These are phyloP conservation scores for Amylocarpus encephaloides DNA, from an alignment of 2,329 filamentous ascomycete genomes.

Conservation along the genomic window DNA sequence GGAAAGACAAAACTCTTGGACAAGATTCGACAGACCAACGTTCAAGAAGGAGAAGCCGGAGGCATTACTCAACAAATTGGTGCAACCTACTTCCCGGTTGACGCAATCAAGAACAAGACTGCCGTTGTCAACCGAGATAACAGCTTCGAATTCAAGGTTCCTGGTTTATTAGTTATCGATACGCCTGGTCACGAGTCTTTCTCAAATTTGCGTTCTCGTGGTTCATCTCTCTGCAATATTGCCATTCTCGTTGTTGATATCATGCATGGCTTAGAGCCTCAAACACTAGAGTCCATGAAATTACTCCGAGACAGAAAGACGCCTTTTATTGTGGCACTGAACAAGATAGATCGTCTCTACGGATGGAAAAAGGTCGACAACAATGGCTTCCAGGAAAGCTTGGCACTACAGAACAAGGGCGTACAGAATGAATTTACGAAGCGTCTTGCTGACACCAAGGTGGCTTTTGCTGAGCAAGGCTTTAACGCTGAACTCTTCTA, in stretches of 20 bases:
- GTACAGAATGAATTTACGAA: conserved; percentile 94
- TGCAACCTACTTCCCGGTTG: conserved; percentile 97
- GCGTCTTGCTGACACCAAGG: conserved; percentile 82
- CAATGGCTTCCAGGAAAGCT: conserved; percentile 93
- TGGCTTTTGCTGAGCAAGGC: conserved; percentile 90
- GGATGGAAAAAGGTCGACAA: conserved; percentile 98
- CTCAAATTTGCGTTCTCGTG: conserved; percentile 93
- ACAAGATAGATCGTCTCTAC: conserved; percentile 99
- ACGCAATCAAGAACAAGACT: conserved; percentile 88
- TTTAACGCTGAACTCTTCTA: conserved; percentile 98
- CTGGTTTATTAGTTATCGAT: conserved; percentile 92
- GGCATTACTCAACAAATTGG: conserved; percentile 99
- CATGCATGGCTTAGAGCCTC: conserved; percentile 97
- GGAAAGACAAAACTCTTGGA: conserved; percentile 99
- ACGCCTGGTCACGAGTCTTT: conserved; percentile 99
- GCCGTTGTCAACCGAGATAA: conserved; percentile 87
- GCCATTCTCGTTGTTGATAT: conserved; percentile 98
- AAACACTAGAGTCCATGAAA: conserved; percentile 96
- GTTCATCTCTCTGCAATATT: conserved; percentile 98
- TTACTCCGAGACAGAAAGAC: conserved; percentile 89
- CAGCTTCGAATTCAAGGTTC: conserved; percentile 93
- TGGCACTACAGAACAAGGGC: conserved; percentile 83
- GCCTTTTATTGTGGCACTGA: conserved; percentile 95
- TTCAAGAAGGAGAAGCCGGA: conserved; percentile 97
- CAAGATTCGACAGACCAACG: conserved; percentile 97